Evolutionary conservation across 129 eudicot species (phyloP), one percentile per base, ranked within the genome.

Genomic region (Logfia minima): DNA sequence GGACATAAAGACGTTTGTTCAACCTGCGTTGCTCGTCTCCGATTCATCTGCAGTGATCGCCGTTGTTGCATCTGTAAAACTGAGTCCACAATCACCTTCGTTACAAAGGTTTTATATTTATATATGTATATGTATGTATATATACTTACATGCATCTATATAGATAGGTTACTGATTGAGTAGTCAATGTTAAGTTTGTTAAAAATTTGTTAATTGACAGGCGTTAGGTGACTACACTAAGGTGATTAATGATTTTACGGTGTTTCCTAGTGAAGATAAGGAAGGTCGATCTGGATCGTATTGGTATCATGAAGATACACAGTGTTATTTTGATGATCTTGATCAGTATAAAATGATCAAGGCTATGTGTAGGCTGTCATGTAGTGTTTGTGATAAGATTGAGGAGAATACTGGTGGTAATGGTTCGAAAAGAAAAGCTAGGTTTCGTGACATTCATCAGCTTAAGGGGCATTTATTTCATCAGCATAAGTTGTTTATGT

Each of bases 1-100:
- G 97, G 99, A 7, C 99, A 94, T 81, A 90, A 92, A 78, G 99
- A 94, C 22, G 97, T 94, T 6, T 94, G 99, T 68, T 91, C 99
- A 48, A 94, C 96, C 8, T 94, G 99, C 68, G 99, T 94, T 21
- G 96, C 89, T 83, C 93, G 99, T 45, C 96, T 94, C 43, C 96
- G 99, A 3, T 91, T 91, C 74, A 91, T 94, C 83, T 94, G 97
- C 73, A 84, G 83, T 58, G 99, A 94, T 86, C 93, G 92, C 41
- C 90, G 93, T 19, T 94, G 99, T 76, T 91, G 99, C 70, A 94
- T 94, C 52, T 94, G 99, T 86, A 94, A 94, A 78, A 77, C 96
- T 22, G 93, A 91, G 23, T 88, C 92, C 73, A 29, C 79, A 34
- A 51, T 82, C 79, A 87, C 89, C 75, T 94, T 94, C 28, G 88